These are phyloP conservation scores for Hanseniaspora occidentalis DNA, from an alignment of 805 yeast species.

Conservation along the genomic window DNA sequence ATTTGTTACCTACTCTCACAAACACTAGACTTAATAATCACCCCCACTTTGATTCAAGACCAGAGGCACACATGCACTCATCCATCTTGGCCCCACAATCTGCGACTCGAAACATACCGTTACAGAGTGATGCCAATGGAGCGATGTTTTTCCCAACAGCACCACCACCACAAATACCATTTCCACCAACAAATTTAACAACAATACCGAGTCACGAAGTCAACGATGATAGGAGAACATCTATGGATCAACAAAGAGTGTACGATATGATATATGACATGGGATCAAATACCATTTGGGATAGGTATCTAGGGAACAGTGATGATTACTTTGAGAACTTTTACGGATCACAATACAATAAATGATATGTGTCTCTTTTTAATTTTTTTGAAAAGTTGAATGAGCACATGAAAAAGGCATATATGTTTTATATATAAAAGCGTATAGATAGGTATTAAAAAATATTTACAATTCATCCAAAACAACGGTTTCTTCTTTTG, in stretches of 20 bases:
- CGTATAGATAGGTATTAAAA: background rate
- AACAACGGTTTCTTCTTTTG: background rate
- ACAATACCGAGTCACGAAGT: constrained; percentile 5
- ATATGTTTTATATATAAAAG: background rate
- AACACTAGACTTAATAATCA: no score
- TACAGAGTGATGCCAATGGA: constrained; percentile 7
- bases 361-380: no score
- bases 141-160: constrained; percentile 6
- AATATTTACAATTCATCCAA: constrained; percentile 5
- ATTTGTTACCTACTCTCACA: no score
- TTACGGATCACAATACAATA: background rate
- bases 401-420: background rate
- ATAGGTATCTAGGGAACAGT: constrained; percentile 37
- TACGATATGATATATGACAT: constrained; percentile 52
- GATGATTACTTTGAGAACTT: constrained; percentile 15
- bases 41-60: no score
- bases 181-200: constrained; percentile 1
- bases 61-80: no score
- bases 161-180: constrained; percentile 1
- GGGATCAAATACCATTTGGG: constrained; percentile 59
- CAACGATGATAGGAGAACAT: constrained; percentile 7
- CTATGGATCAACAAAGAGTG: constrained; percentile 40
- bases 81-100: no score
- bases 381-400: no score
- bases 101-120: constrained; percentile 3